These are phyloP conservation scores for Berberis thunbergii DNA, from an alignment of 164 flowering plant genomes.

Conservation along the genomic window DNA sequence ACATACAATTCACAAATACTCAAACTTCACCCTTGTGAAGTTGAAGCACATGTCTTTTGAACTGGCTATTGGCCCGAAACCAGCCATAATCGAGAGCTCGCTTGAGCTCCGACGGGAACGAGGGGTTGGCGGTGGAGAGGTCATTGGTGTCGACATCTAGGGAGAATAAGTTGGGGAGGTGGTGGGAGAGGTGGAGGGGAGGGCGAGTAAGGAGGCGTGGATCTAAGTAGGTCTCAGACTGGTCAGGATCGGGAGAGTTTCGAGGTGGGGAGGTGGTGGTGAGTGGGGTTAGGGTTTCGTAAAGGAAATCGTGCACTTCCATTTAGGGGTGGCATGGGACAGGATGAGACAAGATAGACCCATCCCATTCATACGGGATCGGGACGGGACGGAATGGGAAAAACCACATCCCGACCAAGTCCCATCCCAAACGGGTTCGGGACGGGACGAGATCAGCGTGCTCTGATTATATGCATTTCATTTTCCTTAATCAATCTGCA, in stretches of 20 bases:
- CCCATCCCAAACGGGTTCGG: too few species aligned
- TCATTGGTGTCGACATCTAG: slow-evolving; percentile 36
- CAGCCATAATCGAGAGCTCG: slow-evolving; percentile 58
- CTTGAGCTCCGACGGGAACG: slow-evolving; percentile 11
- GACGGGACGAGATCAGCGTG: too few species aligned
- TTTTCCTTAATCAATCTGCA: too few species aligned
- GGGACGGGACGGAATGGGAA: too few species aligned
- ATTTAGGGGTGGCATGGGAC: too few species aligned
- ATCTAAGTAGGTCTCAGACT: not conserved
- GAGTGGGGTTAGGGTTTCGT: too few species aligned
- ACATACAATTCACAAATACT: not conserved
- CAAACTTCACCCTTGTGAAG: slow-evolving; percentile 70
- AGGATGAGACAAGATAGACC: too few species aligned
- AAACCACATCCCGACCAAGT: too few species aligned
- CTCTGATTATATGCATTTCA: too few species aligned
- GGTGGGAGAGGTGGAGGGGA: slow-evolving; percentile 9
- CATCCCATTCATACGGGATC: too few species aligned
- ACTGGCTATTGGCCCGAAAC: slow-evolving; percentile 53
- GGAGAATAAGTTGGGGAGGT: slow-evolving; percentile 58
- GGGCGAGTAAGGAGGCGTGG: not conserved
- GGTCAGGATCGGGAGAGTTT: not conserved
- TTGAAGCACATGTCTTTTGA: slow-evolving; percentile 87
- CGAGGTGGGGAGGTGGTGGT: too few species aligned
- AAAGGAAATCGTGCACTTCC: too few species aligned
- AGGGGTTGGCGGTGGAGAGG: slow-evolving; percentile 3